Evolutionary conservation across 2,329 filamentous ascomycete species (phyloP), one percentile per base, ranked within the genome.

Genomic region (Chaetomium globosum): DNA sequence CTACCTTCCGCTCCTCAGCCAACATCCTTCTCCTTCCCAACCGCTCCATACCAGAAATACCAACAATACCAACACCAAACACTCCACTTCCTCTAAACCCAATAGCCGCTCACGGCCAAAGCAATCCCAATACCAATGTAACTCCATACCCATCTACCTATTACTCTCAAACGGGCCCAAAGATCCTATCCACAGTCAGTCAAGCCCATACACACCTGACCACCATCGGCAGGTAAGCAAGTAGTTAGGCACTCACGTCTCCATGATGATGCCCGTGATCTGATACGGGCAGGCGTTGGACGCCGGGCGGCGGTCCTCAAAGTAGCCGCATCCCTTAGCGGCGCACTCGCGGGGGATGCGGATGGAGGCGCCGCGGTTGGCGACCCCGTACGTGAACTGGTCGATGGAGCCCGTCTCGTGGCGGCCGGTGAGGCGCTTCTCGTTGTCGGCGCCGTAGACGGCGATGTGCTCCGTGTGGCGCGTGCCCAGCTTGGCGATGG

Each of bases 321-420:
- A 76, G 73, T 76, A 76, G 69, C 91, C 91, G 81, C 91, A 93
- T 80, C 90, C 89, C 77, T 93, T 89, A 75, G 87, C 88, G 62
- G 88, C 91, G 75, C 86, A 87, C 74, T 90, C 85, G 26, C 74
- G 70, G 61, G 75, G 74, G 65, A 99, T 95, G 78, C 95, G 92
- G 75, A 98, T 93, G 19, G 91, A 96, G 66, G 91, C 89, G 76
- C 95, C 95, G 81, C 95, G 93, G 89, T 98, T 95, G 79, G 95
- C 95, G 68, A 98, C 89, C 76, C 95, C 94, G 80, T 89, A 98
- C 72, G 88, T 88, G 87, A 99, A 99, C 79, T 90, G 87, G 77
- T 99, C 94, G 76, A 97, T 97, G 74, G 85, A 87, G 55, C 93
- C 93, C n/a, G 95, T 99, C 88, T 99, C 95, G 81, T 97, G 92